phyloP scores from a whole-genome alignment of 306 rosid genomes.

The Benincasa hispida region DNA sequence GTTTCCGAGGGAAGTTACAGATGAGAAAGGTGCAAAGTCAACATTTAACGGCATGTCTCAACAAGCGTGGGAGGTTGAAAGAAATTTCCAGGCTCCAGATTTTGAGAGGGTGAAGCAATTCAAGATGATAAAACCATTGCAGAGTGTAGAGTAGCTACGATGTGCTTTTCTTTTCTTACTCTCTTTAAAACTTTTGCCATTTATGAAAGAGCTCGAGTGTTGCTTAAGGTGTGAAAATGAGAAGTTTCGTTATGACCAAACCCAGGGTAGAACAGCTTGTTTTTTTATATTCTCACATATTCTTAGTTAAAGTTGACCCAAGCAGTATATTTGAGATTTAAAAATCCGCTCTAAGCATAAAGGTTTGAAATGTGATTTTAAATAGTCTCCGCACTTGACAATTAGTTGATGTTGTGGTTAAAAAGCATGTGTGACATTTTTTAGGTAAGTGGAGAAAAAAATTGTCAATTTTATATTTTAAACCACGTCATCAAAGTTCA shows the following conservation, averaged over 20 bases:
- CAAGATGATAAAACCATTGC: slow-evolving; percentile 31
- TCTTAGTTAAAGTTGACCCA: not conserved
- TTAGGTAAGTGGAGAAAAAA: too few species aligned
- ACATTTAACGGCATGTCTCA: slow-evolving; percentile 86
- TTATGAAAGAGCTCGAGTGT: not conserved
- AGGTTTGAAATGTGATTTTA: not conserved
- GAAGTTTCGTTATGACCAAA: not conserved
- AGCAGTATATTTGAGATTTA: not conserved
- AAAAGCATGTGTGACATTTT: too few species aligned
- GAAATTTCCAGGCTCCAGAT: slow-evolving; percentile 43
- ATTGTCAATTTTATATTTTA: too few species aligned
- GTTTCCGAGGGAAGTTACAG: slow-evolving; percentile 68
- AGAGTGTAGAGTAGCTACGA: not conserved
- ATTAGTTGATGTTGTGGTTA: too few species aligned
- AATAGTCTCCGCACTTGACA: too few species aligned
- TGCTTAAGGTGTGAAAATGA: not conserved
- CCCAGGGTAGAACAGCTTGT: not conserved
- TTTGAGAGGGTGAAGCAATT: slow-evolving; percentile 58
- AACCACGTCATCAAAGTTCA: too few species aligned
- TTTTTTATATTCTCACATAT: not conserved
- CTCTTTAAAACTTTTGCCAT: not conserved
- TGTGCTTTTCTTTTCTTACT: not conserved
- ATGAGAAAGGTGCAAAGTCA: slow-evolving; percentile 84
- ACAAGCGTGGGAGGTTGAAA: slow-evolving; percentile 93
- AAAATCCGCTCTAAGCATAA: not conserved